phyloP scores from a whole-genome alignment of 2,329 filamentous ascomycete genomes.

The Aspergillus fructus region DNA sequence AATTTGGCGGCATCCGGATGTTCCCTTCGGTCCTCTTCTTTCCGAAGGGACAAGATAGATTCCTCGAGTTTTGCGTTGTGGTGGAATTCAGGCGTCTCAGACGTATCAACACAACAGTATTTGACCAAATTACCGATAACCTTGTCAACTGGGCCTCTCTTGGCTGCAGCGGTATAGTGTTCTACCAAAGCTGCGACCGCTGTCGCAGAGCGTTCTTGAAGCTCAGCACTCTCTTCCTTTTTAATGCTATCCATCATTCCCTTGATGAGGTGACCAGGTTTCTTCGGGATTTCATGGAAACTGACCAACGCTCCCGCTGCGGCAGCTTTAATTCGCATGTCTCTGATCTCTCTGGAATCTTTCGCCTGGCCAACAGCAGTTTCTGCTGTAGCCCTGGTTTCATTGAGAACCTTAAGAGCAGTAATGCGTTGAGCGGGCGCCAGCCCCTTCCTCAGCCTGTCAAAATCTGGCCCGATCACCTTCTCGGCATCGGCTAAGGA shows the following conservation, averaged over 20 bases:
- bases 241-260: constrained; percentile 98
- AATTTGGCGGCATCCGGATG: constrained; percentile 88
- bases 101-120: constrained; percentile 96
- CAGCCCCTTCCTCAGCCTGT: constrained; percentile 83
- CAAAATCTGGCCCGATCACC: constrained; percentile 80
- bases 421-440: constrained; percentile 84
- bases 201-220: constrained; percentile 81
- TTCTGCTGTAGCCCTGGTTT: constrained; percentile 69
- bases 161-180: constrained; percentile 75
- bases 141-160: constrained; percentile 87
- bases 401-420: constrained; percentile 73
- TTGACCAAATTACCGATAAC: constrained; percentile 94
- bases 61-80: constrained; percentile 76
- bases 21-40: constrained; percentile 93
- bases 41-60: constrained; percentile 87
- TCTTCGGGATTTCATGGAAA: constrained; percentile 86
- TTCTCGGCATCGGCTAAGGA: constrained; percentile 85
- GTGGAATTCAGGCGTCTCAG: constrained; percentile 93
- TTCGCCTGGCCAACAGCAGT: constrained; percentile 78
- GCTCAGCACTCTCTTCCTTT: constrained; percentile 82
- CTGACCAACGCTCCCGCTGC: constrained; percentile 85
- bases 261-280: constrained; percentile 88
- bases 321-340: constrained; percentile 81
- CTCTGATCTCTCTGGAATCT: constrained; percentile 73
- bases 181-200: constrained; percentile 85